Conservation (phyloP, 495 filamentous ascomycete genomes). For the Lichina pygmaea region DNA sequence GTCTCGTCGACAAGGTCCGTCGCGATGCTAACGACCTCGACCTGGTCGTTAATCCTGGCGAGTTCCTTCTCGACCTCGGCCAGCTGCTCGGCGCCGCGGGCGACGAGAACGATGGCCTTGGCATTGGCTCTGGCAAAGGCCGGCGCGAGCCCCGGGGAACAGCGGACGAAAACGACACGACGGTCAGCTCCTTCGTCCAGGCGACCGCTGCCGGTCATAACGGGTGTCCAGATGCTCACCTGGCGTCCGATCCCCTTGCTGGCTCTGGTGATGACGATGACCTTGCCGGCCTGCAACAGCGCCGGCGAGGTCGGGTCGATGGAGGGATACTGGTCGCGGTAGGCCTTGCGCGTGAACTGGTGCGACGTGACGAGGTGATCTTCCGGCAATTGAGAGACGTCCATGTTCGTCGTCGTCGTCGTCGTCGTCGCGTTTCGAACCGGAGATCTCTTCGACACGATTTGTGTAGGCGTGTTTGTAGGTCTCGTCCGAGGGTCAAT, state of each 20-base stretch:
- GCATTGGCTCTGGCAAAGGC: background rate
- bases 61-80: background rate
- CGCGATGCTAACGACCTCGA: constrained; percentile 1
- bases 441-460: too few relatives aligned
- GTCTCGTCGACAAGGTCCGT: constrained; percentile 2
- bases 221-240: background rate
- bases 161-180: background rate
- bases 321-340: constrained; percentile 13
- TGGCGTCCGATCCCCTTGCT: constrained; percentile 11
- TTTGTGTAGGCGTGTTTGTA: too few relatives aligned
- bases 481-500: too few relatives aligned
- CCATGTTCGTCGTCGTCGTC: constrained; percentile 3
- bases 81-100: background rate
- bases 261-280: constrained; percentile 16
- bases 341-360: constrained; percentile 6
- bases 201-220: too few relatives aligned
- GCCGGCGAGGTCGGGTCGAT: constrained; percentile 11
- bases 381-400: constrained; percentile 2
- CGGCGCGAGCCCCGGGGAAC: background rate
- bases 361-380: constrained; percentile 1
- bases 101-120: background rate
- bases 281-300: constrained; percentile 13
- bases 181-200: background rate
- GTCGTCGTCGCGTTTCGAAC: too few relatives aligned
- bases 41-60: background rate